A percentile compares a stretch with the other conserved stretches of the same genome.
Evolutionary conservation across 352 stramenopile genomes (phyloP).

Genomic region (Phytophthora lateralis): DNA sequence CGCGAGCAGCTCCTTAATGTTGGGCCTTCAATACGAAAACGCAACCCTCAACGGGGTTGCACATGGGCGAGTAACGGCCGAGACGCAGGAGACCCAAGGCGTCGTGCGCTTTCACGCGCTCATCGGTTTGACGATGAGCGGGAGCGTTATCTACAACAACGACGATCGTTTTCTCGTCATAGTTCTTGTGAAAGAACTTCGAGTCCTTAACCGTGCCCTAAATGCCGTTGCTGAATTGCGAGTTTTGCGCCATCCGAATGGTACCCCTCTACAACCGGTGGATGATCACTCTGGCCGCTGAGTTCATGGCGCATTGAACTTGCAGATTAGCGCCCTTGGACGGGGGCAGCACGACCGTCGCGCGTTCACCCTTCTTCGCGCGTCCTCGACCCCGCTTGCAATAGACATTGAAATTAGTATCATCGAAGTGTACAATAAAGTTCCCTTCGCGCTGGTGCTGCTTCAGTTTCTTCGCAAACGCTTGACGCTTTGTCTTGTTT

Average conservation of each 20-base stretch:
- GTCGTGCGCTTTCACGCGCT: not conserved
- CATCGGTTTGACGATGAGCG: not conserved
- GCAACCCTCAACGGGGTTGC: not conserved
- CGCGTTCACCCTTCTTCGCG: not conserved
- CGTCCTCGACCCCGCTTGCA: not conserved
- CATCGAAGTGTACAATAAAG: slow-evolving; percentile 7
- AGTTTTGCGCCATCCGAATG: not conserved
- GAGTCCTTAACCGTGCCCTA: not conserved
- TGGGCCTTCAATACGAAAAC: slow-evolving; percentile 1
- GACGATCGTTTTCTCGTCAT: slow-evolving; percentile 2
- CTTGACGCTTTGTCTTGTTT: slow-evolving; percentile 1
- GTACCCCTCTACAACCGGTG: not conserved
- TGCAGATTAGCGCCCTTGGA: slow-evolving; percentile 3
- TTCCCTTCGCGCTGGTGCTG: not conserved
- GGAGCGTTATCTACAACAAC: slow-evolving; percentile 3
- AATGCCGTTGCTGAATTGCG: not conserved
- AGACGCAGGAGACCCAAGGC: not conserved
- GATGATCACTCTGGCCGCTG: not conserved
- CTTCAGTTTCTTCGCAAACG: not conserved
- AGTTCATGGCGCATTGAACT: slow-evolving; percentile 1
- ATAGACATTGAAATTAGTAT: slow-evolving; percentile 7
- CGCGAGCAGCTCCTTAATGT: too few species aligned
- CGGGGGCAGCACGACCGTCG: not conserved
- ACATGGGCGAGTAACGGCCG: not conserved
- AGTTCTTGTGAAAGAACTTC: not conserved